phyloP scores from a whole-genome alignment of 257 asterid species.

The Avicennia marina region DNA sequence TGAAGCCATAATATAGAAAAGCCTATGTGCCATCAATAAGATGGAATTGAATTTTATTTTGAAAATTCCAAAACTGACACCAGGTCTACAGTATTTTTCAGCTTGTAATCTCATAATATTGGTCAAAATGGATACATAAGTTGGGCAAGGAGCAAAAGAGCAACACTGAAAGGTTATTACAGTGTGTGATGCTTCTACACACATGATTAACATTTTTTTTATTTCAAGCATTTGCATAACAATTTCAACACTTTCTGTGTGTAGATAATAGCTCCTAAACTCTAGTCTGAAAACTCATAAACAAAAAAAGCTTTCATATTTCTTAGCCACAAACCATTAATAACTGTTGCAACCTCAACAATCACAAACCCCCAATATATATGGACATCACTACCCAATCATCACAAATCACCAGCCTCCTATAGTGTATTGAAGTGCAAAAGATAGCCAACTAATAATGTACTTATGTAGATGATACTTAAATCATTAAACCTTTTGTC shows the following conservation, averaged over 20 bases:
- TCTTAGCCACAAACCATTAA: slow-evolving; percentile 4
- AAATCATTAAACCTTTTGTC: background rate
- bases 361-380: background rate
- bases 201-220: no score
- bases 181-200: no score
- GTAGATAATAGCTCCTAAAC: no score
- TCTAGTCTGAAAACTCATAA: slow-evolving; percentile 6
- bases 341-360: background rate
- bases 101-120: no score
- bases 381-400: background rate
- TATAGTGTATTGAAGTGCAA: background rate
- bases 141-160: no score
- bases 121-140: no score
- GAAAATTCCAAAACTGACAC: background rate
- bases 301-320: no score
- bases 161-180: no score
- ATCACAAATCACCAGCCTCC: background rate
- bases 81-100: no score
- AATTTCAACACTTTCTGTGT: background rate
- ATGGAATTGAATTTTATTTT: background rate
- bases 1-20: background rate
- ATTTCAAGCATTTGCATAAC: background rate
- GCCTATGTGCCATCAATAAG: background rate
- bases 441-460: no score
- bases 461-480: no score